A percentile compares a stretch with the other conserved stretches of the same genome.
Evolutionary conservation across 108 stramenopile species (phyloP).

Genomic region (Skeletonema tropicum): DNA sequence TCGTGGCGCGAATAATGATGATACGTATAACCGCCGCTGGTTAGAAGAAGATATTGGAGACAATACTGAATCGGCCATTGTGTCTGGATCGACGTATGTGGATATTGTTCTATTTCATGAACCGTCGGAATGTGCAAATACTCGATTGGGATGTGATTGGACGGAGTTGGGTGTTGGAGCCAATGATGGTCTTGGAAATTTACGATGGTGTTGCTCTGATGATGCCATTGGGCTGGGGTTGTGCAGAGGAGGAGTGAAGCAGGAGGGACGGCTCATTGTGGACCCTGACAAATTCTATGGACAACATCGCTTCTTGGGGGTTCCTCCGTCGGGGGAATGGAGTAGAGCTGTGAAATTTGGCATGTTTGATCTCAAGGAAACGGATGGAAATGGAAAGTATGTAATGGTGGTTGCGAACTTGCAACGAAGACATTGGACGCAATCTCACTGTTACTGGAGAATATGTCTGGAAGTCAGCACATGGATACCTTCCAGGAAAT

Average conservation of each 20-base stretch:
- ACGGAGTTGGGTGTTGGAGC: constrained; percentile 76
- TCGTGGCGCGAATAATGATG: constrained; percentile 18
- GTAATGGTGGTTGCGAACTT: constrained; percentile 82
- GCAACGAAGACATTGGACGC: constrained; percentile 71
- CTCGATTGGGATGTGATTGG: constrained; percentile 80
- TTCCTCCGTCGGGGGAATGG: constrained; percentile 67
- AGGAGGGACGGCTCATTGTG: constrained; percentile 75
- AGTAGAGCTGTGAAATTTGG: constrained; percentile 54
- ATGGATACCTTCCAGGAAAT: constrained; percentile 88
- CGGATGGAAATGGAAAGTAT: constrained; percentile 64
- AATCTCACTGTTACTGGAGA: constrained; percentile 62
- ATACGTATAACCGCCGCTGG: constrained; percentile 3
- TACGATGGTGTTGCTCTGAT: constrained; percentile 81
- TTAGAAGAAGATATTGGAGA: constrained; percentile 37
- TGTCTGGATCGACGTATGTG: constrained; percentile 26
- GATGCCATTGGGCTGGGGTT: constrained; percentile 73
- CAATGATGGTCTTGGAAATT: constrained; percentile 45
- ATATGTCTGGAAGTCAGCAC: constrained; percentile 70
- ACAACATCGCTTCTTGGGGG: constrained; percentile 58
- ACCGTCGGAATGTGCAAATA: constrained; percentile 73
- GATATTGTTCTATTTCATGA: constrained; percentile 54
- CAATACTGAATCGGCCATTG: constrained; percentile 25
- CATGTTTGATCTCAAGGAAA: constrained; percentile 39
- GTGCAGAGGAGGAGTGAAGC: constrained; percentile 49
- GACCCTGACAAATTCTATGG: constrained; percentile 61